Evolutionary conservation across 345 rosid species (phyloP), one percentile per base, ranked within the genome.

Genomic region (Ceriops decandra): DNA sequence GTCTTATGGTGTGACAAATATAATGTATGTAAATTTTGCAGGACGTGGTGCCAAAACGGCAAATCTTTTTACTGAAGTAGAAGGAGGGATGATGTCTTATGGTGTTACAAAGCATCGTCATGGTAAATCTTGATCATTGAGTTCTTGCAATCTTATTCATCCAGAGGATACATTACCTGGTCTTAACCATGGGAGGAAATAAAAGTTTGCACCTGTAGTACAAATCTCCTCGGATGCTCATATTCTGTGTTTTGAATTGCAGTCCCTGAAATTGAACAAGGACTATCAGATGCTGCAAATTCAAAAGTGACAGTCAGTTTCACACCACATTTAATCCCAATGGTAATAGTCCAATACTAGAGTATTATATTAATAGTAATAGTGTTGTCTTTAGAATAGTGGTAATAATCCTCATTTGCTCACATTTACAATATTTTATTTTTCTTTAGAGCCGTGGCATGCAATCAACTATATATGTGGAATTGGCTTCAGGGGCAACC

Each of bases 201-300:
- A 56, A 24, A 56, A 27, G 17, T 21, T 21, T 21, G 11, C 28
- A 13, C 17, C 59, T 9, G 47, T 68, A 27, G 31, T 69, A 16
- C 31, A 31, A 16, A 51, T 65, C 31, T 30, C 32, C 2, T 69
- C n/a, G 19, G 35, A 42, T 57, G 7, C 5, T 63, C 42, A 31
- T 54, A 8, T 51, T 59, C 47, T 17, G 47, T 53, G 65, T 73
- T 51, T 67, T 67, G 56, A 22, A 52, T 77, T 88, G 60, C 84
- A 95, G 98, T 85, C 80, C 99, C 99, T 28, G 98, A 95, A 87
- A 95, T 95, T 57, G 98, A 95, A 77, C 98, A 95, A 67, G 99
- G 99, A 35, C 79, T 92, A 38, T 83, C 98, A 56, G 91, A 88
- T 75, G 93, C 73, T 72, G 87, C 89, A 10, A 57, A 49, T 60